Evolutionary conservation across 1,139 yeast genomes (phyloP), one percentile per base, ranked within the genome.

Genomic region (Diutina mesorugosa): DNA sequence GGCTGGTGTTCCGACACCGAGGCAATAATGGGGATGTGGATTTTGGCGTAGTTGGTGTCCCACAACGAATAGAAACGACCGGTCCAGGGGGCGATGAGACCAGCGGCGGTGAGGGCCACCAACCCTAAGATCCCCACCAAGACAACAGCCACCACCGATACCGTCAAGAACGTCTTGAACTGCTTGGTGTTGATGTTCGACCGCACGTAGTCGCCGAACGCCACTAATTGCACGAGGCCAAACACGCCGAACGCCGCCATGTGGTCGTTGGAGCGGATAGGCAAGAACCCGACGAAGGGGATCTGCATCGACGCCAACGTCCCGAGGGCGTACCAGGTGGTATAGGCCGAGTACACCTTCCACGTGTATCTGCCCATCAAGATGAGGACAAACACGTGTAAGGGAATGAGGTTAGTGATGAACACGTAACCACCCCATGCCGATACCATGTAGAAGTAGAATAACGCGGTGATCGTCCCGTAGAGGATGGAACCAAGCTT

Each of bases 371-470:
- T 84, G 57, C 99, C 99, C 99, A 95, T 95, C 62, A 89, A 73
- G 58, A 95, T 73, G 66, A 95, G 77, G 54, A 90, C 93, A 68
- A 95, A 91, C 38, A 91, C 90, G 69, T 95, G 99, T 65, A 95
- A 78, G 56, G 99, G 99, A 65, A 95, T 90, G 77, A 95, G 84
- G 73, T 95, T 95, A 60, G 99, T 95, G 72, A 95, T 95, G 76
- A 95, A 95, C 56, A 93, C 99, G 68, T 95, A 95, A 28, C 99
- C 99, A 77, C 99, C 99, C 99, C 99, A 95, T n/a, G 99, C 99
- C 56, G 96, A 86, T 56, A 95, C 99, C 99, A 95, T 95, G 78
- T 95, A 95, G 71, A 95, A 95, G 75, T 95, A 95, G 65, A 85
- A 87, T 55, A 90, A 70, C 2, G 99, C 96, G 45, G 98, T 84